Conservation (phyloP, 2,329 filamentous ascomycete genomes). For the Aspergillus luchuensis region DNA sequence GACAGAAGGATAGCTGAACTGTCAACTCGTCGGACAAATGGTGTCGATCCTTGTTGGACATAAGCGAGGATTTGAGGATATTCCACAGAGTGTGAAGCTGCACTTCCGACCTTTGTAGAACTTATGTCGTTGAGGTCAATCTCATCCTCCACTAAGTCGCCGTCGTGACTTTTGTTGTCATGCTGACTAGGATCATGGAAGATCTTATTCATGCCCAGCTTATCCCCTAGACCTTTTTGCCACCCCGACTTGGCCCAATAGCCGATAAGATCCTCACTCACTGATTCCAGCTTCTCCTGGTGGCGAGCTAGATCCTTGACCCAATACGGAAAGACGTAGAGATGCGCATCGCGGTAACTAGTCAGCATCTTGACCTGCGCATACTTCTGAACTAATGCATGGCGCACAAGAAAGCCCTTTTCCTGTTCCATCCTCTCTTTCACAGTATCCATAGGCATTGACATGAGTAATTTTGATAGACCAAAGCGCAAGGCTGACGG, state of each 20-base stretch:
- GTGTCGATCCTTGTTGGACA: slow-evolving; percentile 46
- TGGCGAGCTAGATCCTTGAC: slow-evolving; percentile 77
- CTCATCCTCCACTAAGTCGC: slow-evolving; percentile 53
- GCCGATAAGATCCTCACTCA: slow-evolving; percentile 87
- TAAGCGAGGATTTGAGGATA: neutral
- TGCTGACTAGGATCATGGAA: slow-evolving; percentile 51
- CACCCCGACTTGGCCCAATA: slow-evolving; percentile 96
- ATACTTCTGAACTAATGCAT: slow-evolving; percentile 73
- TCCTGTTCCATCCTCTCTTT: slow-evolving; percentile 79
- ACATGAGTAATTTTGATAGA: slow-evolving; percentile 78
- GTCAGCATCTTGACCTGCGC: slow-evolving; percentile 77
- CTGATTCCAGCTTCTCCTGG: slow-evolving; percentile 81
- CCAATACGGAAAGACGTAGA: slow-evolving; percentile 94
- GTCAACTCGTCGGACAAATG: slow-evolving; percentile 84
- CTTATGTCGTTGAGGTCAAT: slow-evolving; percentile 57
- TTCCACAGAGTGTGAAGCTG: neutral
- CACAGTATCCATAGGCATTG: slow-evolving; percentile 84
- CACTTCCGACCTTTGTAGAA: slow-evolving; percentile 50
- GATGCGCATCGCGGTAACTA: slow-evolving; percentile 84
- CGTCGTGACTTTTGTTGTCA: slow-evolving; percentile 40
- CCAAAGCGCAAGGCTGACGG: slow-evolving; percentile 66
- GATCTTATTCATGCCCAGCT: slow-evolving; percentile 71
- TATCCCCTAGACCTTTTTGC: slow-evolving; percentile 78
- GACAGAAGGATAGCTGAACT: slow-evolving; percentile 78
- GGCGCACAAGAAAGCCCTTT: slow-evolving; percentile 67